A percentile compares a stretch with the other conserved stretches of the same genome.
Evolutionary conservation across 2,329 filamentous ascomycete species (phyloP).

Genomic region (Corynespora cassiicola): DNA sequence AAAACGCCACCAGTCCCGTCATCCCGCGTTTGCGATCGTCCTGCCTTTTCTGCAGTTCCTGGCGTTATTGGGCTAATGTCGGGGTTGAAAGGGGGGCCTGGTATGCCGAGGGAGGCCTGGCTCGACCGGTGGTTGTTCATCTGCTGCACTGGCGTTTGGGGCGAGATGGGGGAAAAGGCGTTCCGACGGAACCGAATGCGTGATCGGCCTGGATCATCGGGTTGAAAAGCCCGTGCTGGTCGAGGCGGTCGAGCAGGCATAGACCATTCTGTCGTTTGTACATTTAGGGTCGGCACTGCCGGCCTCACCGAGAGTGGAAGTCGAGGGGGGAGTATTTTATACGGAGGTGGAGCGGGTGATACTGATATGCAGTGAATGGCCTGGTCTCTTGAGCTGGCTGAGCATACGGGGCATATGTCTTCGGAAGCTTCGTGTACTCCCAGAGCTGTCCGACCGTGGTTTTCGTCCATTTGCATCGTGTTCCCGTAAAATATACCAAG

Average conservation of each 20-base stretch:
- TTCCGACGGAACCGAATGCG: constrained; percentile 10
- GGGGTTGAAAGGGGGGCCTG: constrained; percentile 5
- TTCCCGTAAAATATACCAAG: no score
- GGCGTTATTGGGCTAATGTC: constrained; percentile 14
- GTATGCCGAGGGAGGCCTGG: constrained; percentile 8
- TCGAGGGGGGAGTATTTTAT: constrained; percentile 1
- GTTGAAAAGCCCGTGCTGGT: constrained; percentile 3
- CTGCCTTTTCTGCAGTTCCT: constrained; percentile 7
- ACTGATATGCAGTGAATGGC: constrained; percentile 13
- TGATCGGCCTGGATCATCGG: constrained; percentile 1
- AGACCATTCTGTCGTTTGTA: constrained; percentile 5
- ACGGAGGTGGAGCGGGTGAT: constrained; percentile 7
- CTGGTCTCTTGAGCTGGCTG: constrained; percentile 8
- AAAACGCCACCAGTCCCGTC: neutral
- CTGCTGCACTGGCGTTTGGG: neutral
- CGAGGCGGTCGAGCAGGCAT: constrained; percentile 1
- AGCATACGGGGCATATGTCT: constrained; percentile 12
- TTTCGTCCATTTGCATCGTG: constrained; percentile 11
- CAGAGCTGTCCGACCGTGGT: no score
- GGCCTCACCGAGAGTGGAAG: neutral
- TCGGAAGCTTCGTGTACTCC: no score
- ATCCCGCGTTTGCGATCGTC: constrained; percentile 3
- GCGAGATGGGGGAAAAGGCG: constrained; percentile 8
- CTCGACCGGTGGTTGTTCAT: neutral
- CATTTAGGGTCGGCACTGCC: constrained; percentile 7